Base-by-base conservation (phyloP, 1,139 yeast species). In the Candida sojae region DNA sequence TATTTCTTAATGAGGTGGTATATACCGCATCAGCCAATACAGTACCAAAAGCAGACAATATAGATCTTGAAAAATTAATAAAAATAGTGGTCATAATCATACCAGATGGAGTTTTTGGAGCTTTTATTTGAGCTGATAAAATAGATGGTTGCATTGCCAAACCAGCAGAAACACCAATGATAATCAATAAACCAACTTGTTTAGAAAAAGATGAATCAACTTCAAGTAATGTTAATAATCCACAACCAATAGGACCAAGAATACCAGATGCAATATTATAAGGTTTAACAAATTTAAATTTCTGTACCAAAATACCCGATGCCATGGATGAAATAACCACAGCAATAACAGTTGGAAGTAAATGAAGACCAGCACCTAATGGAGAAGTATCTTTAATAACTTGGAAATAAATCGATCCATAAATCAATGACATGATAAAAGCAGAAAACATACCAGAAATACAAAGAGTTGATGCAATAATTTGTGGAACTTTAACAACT, bases 71-170 rank as follows among this genome's bases (percentile, higher is more conserved):
- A 50, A 71, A 70, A 51, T 65, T 66, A 28, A 68, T 36, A 43
- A 65, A 64, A 4, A 72, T 59, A 3, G 77, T 71, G 6, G 74
- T 61, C 65, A 71, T 57, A 42, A 74, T 73, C 26, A 62, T 60
- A 11, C 70, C 67, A 12, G 77, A 77, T 5, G 71, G 66, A 6
- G 67, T 58, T 46, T 67, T 64, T 32, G 77, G 76, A 2, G 77
- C 75, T 26, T 60, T 53, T 4, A 71, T 55, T 52, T 71, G 76
- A 3, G 70, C 61, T 2, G 64, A 58, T 21, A 68, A 58, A n/a
- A 70, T 48, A 2, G 63, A 44, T 11, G 66, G 55, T 55, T 71
- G 77, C 63, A 69, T 57, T 44, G 56, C 56, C 6, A 64, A 44
- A 8, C 77, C 77, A 29, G 58, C 51, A 1, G 66, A 62, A 26